A percentile compares a stretch with the other conserved stretches of the same genome.
Conservation (phyloP, 768 basidiomycete genomes). For the Paxillus ammoniavirescens region DNA sequence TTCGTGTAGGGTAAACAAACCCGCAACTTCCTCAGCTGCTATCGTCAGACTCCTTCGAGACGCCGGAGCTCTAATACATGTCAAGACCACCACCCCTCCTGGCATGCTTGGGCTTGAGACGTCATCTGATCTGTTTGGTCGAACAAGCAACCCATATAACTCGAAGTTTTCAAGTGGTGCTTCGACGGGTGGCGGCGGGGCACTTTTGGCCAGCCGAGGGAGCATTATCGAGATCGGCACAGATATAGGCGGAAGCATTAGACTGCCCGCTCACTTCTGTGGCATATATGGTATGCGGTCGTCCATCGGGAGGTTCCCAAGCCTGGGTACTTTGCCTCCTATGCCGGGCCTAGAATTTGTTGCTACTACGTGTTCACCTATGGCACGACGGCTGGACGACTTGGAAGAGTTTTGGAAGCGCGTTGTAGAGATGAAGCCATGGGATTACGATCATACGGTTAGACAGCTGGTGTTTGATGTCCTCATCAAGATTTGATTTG, state of each 20-base stretch:
- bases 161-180: slow-evolving; percentile 41
- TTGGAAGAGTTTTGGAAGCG: slow-evolving; percentile 43
- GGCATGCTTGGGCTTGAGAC: slow-evolving; percentile 41
- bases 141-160: slow-evolving; percentile 49
- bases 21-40: slow-evolving; percentile 33
- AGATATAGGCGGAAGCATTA: slow-evolving; percentile 49
- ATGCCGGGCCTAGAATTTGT: slow-evolving; percentile 40
- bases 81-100: slow-evolving; percentile 44
- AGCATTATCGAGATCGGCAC: slow-evolving; percentile 45
- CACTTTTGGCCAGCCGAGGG: slow-evolving; percentile 46
- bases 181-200: slow-evolving; percentile 51
- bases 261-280: slow-evolving; percentile 48
- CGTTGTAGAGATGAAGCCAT: slow-evolving; percentile 40
- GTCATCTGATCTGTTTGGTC: slow-evolving; percentile 44
- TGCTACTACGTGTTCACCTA: slow-evolving; percentile 36
- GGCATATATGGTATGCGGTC: slow-evolving; percentile 45
- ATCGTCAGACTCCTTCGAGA: slow-evolving; percentile 40
- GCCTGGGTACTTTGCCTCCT: slow-evolving; percentile 28
- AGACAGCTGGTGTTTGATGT: slow-evolving; percentile 1
- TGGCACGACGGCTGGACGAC: slow-evolving; percentile 42
- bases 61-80: slow-evolving; percentile 42
- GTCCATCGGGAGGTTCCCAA: slow-evolving; percentile 38
- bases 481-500: background rate
- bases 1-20: slow-evolving; percentile 37
- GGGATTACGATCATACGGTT: slow-evolving; percentile 44